A percentile compares a stretch with the other conserved stretches of the same genome.
Conservation (phyloP, 2,329 filamentous ascomycete genomes). For the Calonectria pseudoreteaudii region DNA sequence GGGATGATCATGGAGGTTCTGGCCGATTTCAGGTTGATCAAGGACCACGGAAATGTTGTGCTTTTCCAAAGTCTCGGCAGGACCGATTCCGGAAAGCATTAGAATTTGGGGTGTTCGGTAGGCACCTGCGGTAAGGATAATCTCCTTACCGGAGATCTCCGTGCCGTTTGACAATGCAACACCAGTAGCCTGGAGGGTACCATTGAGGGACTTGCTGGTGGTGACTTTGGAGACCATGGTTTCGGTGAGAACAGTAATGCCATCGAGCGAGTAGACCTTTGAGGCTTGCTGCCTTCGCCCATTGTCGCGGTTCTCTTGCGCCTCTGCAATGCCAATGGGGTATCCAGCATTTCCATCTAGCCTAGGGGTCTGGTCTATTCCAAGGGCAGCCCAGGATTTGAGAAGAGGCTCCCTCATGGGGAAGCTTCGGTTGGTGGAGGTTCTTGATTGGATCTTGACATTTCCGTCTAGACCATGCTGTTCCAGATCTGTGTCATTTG, state of each 20-base stretch:
- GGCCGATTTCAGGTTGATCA: conserved; percentile 10
- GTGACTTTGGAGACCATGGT: conserved; percentile 38
- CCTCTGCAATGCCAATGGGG: conserved; percentile 46
- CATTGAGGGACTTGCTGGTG: conserved; percentile 5
- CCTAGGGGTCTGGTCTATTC: conserved; percentile 41
- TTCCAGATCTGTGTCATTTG: conserved; percentile 50
- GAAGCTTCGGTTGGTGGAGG: conserved; percentile 49
- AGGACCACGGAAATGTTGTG: conserved; percentile 10
- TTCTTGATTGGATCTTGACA: conserved; percentile 45
- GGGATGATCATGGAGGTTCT: conserved; percentile 4
- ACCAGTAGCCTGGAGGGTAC: background rate
- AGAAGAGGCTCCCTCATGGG: conserved; percentile 50
- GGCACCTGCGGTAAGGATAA: conserved; percentile 51
- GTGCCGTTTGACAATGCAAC: conserved; percentile 19
- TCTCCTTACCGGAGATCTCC: conserved; percentile 45
- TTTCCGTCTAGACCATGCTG: conserved; percentile 53
- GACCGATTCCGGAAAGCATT: conserved; percentile 52
- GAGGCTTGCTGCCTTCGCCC: conserved; percentile 37
- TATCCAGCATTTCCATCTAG: conserved; percentile 42
- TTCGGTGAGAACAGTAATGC: conserved; percentile 40
- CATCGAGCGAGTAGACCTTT: conserved; percentile 35
- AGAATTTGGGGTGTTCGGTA: conserved; percentile 52
- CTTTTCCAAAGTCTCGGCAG: conserved; percentile 36
- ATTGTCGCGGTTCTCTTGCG: conserved; percentile 40
- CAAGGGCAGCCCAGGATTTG: conserved; percentile 53